A percentile compares a stretch with the other conserved stretches of the same genome.
Evolutionary conservation across 768 basidiomycete genomes (phyloP).

Genomic region (Phaeotremella skinneri): DNA sequence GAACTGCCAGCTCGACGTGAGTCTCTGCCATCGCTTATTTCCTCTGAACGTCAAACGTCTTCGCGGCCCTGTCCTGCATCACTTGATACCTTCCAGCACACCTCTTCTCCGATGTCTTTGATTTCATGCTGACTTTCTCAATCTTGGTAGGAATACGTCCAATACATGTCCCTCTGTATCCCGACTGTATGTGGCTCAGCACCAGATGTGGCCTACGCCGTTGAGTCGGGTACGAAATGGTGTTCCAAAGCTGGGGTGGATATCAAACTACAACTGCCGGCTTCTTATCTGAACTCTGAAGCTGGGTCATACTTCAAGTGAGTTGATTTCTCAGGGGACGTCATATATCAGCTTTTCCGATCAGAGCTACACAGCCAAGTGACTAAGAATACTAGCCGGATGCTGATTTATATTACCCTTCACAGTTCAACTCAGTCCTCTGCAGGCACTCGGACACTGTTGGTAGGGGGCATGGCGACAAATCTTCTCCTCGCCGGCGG

Average conservation of each 20-base stretch:
- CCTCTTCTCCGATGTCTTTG: no score
- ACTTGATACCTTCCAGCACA: slow-evolving; percentile 7
- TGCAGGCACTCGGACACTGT: not conserved
- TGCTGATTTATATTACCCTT: not conserved
- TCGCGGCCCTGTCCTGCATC: slow-evolving; percentile 14
- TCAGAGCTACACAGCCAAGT: no score
- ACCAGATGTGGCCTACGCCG: slow-evolving; percentile 38
- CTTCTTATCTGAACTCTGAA: slow-evolving; percentile 19
- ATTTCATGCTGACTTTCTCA: no score
- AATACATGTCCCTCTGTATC: slow-evolving; percentile 24
- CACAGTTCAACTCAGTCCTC: not conserved
- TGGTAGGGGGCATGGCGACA: not conserved
- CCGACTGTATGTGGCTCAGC: slow-evolving; percentile 24
- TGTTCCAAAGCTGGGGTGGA: slow-evolving; percentile 35
- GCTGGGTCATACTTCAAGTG: slow-evolving; percentile 33
- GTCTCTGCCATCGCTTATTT: slow-evolving; percentile 3
- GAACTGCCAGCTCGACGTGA: slow-evolving; percentile 22
- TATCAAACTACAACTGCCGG: slow-evolving; percentile 26
- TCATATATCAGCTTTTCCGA: no score
- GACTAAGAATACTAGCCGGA: not conserved
- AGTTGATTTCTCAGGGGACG: no score
- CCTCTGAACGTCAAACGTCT: no score
- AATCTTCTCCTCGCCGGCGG: not conserved
- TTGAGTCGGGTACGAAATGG: slow-evolving; percentile 25
- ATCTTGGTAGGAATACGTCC: slow-evolving; percentile 22